Base-by-base conservation (phyloP, 1,284 basidiomycete species). In the Papiliotrema nemorosa region DNA sequence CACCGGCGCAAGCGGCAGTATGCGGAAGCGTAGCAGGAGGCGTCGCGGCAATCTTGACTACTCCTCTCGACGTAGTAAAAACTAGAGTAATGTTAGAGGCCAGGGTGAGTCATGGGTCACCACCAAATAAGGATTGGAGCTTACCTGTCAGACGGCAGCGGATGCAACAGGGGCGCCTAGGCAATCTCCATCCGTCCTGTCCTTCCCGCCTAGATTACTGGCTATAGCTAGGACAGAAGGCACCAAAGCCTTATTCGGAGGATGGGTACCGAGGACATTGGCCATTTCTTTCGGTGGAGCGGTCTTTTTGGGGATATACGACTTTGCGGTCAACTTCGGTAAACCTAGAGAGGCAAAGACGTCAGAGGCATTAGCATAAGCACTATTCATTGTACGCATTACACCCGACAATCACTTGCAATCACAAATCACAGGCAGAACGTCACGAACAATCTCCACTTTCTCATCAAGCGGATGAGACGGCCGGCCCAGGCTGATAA, bases 201-300 rank as follows among this genome's bases (percentile, higher is more conserved):
- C 82, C 1, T 73, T 88, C 38, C 59, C 77, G 0, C 71, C 70
- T 2, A 81, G 87, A 34, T 74, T 88, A 29, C 67, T 72, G 49
- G 76, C 79, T 12, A 93, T 98, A 52, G 86, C 87, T 58, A 62
- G 71, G 3, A 76, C 76, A 1, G 93, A 96, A 73, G 96, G 94
- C 1, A 49, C 78, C 1, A 76, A 72, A 33, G 88, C 88, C 0
- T 79, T 98, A 2, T 97, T 96, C 69, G 77, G 86, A 3, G 96
- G 96, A 5, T 83, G 89, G 40, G 81, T 94, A 9, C 96, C 94
- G 18, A 81, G 96, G 60, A 96, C 91, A 35, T 73, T 96, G 47
- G 97, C 93, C 86, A 97, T 99, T 66, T 91, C 90, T 2, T 84
- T 90, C 1, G 96, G 96, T 5, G 96, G 96, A 2, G 92, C 93